Evolutionary conservation across 2,329 filamentous ascomycete genomes (phyloP).

Genomic region (Elsinoe perseae): DNA sequence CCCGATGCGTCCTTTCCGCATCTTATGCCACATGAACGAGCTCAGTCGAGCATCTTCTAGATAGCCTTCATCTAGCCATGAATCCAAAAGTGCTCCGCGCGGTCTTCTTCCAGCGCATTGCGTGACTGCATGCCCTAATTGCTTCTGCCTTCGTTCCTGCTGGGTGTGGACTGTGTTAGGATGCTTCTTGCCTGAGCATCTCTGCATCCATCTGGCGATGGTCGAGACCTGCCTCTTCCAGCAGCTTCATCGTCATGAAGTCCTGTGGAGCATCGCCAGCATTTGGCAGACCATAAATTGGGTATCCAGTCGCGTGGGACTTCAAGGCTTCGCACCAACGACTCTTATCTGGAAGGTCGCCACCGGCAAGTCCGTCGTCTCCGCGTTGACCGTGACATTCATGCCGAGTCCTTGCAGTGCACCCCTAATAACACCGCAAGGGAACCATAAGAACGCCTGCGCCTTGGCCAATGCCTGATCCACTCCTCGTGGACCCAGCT

Average conservation of each 20-base stretch:
- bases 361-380: slow-evolving; percentile 74
- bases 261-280: no score
- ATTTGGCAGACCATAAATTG: no score
- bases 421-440: slow-evolving; percentile 84
- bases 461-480: slow-evolving; percentile 56
- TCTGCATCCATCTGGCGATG: no score
- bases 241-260: no score
- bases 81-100: slow-evolving; percentile 12
- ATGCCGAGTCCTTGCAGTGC: slow-evolving; percentile 90
- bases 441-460: slow-evolving; percentile 91
- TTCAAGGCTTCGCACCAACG: slow-evolving; percentile 56
- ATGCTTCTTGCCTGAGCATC: no score
- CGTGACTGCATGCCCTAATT: not conserved
- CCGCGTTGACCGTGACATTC: slow-evolving; percentile 82
- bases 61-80: slow-evolving; percentile 10
- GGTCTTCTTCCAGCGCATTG: no score
- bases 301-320: no score
- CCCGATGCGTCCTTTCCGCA: not conserved
- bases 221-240: no score
- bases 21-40: not conserved
- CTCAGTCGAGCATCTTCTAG: slow-evolving; percentile 2
- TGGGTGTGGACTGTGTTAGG: no score
- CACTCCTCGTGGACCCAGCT: slow-evolving; percentile 25
- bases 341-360: slow-evolving; percentile 97
- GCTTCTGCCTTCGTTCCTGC: no score